These are phyloP conservation scores for Fraxinus cuspidata DNA, from an alignment of 257 asterid genomes.

Conservation along the genomic window DNA sequence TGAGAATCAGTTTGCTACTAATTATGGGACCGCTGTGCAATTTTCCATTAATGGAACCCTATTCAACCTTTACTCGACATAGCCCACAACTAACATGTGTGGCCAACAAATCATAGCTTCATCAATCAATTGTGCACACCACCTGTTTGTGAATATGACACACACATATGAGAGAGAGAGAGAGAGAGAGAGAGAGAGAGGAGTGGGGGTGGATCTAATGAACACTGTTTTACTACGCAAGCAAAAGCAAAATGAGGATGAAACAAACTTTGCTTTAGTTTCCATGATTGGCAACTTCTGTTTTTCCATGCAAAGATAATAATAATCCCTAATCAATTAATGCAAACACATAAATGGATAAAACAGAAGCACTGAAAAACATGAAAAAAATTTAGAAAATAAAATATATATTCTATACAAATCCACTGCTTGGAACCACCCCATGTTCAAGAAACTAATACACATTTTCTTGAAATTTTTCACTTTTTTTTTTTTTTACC, in stretches of 20 bases:
- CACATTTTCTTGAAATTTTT: neutral
- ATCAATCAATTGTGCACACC: neutral
- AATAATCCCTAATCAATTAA: neutral
- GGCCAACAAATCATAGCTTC: neutral
- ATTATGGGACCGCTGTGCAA: neutral
- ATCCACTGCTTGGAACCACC: neutral
- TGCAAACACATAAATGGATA: constrained; percentile 14
- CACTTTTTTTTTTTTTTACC: constrained; percentile 24
- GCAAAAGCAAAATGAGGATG: neutral
- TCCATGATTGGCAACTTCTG: constrained; percentile 28
- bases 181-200: no score
- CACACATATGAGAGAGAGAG: no score
- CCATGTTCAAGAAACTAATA: neutral
- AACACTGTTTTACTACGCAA: neutral
- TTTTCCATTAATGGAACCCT: neutral
- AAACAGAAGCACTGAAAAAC: constrained; percentile 21
- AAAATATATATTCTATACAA: constrained; percentile 2
- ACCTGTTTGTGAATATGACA: neutral
- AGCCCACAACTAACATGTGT: neutral
- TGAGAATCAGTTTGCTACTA: neutral
- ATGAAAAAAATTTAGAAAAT: neutral
- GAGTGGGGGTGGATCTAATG: neutral
- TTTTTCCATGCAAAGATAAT: constrained; percentile 7
- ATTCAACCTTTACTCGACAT: neutral
- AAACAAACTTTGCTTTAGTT: constrained; percentile 5